phyloP scores from a whole-genome alignment of 345 rosid genomes.

The sweet orange (Citrus sinensis) region DNA sequence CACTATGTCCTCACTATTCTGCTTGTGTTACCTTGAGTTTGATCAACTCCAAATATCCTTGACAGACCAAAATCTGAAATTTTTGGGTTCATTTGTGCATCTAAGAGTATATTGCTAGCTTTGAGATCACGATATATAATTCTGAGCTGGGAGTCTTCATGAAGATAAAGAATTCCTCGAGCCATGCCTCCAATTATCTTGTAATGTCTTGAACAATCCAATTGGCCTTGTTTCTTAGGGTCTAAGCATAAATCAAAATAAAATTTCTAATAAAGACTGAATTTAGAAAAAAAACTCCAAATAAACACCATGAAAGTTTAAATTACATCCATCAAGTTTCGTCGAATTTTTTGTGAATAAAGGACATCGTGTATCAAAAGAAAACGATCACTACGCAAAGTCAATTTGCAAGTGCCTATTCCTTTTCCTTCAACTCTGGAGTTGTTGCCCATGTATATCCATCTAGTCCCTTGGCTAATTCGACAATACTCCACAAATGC shows the following conservation, averaged over 20 bases:
- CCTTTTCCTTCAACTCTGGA: too few relatives aligned
- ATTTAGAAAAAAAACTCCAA: too few relatives aligned
- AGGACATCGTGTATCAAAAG: too few relatives aligned
- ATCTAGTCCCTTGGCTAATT: too few relatives aligned
- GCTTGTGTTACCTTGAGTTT: not conserved
- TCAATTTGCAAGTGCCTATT: too few relatives aligned
- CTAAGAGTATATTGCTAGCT: not conserved
- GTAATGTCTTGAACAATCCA: not conserved
- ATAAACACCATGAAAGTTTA: too few relatives aligned
- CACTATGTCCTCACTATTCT: constrained; percentile 49
- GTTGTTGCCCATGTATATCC: too few relatives aligned
- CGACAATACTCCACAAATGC: too few relatives aligned
- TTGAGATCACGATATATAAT: constrained; percentile 4
- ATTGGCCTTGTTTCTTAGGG: not conserved
- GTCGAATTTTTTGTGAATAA: too few relatives aligned
- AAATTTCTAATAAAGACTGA: not conserved
- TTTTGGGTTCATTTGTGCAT: not conserved
- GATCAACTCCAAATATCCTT: not conserved
- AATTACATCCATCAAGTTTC: too few relatives aligned
- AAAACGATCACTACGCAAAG: too few relatives aligned
- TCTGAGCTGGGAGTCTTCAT: not conserved
- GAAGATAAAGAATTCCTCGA: not conserved
- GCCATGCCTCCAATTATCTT: constrained; percentile 3
- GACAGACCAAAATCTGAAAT: not conserved
- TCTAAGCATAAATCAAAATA: not conserved